phyloP scores from a whole-genome alignment of 345 rosid species.

The Alliaria petiolata region DNA sequence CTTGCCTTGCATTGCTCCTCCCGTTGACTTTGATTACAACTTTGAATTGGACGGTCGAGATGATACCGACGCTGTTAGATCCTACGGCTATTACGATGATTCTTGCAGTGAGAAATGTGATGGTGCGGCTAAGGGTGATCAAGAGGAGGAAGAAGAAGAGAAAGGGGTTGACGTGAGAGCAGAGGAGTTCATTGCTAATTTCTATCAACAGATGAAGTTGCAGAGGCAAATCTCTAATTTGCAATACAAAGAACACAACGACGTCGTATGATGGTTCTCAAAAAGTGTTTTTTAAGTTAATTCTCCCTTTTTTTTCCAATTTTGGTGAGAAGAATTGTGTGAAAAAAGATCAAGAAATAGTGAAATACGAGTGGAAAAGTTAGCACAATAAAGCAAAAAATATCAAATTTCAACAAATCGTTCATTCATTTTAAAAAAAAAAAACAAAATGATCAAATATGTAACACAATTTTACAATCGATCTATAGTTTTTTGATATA shows the following conservation, averaged over 20 bases:
- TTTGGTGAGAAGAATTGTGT: neutral
- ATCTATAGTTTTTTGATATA: too few species aligned
- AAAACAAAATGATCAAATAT: too few species aligned
- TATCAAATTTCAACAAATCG: too few species aligned
- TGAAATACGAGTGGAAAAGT: neutral
- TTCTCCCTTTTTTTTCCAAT: neutral
- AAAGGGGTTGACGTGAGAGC: constrained; percentile 77
- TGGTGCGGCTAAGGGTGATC: constrained; percentile 13
- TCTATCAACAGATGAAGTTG: constrained; percentile 67
- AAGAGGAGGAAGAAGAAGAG: constrained; percentile 35
- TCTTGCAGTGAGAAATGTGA: constrained; percentile 9
- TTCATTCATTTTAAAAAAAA: too few species aligned
- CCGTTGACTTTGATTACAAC: constrained; percentile 58
- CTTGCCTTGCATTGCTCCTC: constrained; percentile 73
- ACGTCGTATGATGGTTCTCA: neutral
- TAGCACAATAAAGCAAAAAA: too few species aligned
- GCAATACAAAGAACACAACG: constrained; percentile 40
- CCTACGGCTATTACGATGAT: constrained; percentile 24
- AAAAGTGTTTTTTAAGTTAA: neutral
- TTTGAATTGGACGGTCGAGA: constrained; percentile 32
- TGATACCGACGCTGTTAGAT: constrained; percentile 4
- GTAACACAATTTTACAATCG: too few species aligned
- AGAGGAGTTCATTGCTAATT: constrained; percentile 75
- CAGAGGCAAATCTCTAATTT: constrained; percentile 76
- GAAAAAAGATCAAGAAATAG: neutral